Conservation (phyloP, 305 asterid genomes). For the Fraxinus nigra region DNA sequence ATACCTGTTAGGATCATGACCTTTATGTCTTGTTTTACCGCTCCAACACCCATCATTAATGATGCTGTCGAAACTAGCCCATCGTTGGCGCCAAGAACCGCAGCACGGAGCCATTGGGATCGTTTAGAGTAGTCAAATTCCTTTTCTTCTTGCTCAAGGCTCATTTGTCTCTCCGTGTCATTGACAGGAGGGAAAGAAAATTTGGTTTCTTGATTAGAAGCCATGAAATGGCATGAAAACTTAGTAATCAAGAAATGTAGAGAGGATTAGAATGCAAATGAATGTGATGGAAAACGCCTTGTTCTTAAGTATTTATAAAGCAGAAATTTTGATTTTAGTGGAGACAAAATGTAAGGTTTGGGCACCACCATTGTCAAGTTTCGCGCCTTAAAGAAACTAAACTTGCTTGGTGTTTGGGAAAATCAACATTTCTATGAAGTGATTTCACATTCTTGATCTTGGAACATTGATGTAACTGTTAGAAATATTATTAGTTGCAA, state of each 20-base stretch:
- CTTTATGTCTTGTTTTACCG: background rate
- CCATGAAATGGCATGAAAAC: background rate
- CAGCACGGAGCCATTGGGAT: no score
- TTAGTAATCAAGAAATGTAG: background rate
- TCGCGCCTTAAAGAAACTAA: background rate
- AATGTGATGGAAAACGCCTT: background rate
- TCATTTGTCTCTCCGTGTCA: background rate
- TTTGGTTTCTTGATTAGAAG: background rate
- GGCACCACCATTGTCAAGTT: background rate
- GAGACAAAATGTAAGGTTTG: background rate
- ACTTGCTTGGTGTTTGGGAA: background rate
- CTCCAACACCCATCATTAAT: conserved; percentile 7
- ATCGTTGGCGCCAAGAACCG: no score
- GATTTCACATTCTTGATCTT: background rate
- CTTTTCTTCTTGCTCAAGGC: background rate
- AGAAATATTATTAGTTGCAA: no score
- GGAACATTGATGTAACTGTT: no score
- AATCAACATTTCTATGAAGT: background rate
- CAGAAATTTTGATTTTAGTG: background rate
- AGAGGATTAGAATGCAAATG: background rate
- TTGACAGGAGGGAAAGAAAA: background rate
- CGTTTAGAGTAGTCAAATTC: background rate
- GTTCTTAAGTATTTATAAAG: background rate
- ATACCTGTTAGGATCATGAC: background rate
- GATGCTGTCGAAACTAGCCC: no score